Conservation (phyloP, 2,329 filamentous ascomycete species). For the Huntiella abstrusa region DNA sequence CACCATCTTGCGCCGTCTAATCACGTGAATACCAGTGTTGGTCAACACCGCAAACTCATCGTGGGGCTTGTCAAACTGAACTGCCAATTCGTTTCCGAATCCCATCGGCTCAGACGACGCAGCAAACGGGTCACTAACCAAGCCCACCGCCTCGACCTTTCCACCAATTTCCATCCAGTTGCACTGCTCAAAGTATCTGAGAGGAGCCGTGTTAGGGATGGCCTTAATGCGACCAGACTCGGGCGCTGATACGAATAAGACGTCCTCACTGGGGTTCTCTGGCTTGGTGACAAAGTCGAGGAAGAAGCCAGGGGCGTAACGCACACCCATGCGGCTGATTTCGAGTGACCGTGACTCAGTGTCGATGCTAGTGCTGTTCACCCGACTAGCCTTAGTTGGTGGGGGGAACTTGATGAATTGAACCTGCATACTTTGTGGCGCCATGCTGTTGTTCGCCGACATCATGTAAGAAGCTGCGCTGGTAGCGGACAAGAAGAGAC, state of each 20-base stretch:
- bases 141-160: slow-evolving; percentile 57
- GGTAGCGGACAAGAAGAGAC: slow-evolving; percentile 81
- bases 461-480: slow-evolving; percentile 51
- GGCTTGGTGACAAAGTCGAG: slow-evolving; percentile 59
- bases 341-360: slow-evolving; percentile 30
- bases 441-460: slow-evolving; percentile 38
- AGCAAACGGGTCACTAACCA: slow-evolving; percentile 54
- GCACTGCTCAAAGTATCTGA: slow-evolving; percentile 58
- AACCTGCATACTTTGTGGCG: slow-evolving; percentile 92
- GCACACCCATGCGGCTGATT: slow-evolving; percentile 31
- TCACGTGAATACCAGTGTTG: slow-evolving; percentile 72
- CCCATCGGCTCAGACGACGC: slow-evolving; percentile 50
- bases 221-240: slow-evolving; percentile 71
- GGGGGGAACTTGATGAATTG: slow-evolving; percentile 92
- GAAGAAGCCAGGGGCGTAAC: slow-evolving; percentile 79
- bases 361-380: slow-evolving; percentile 23
- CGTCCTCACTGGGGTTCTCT: slow-evolving; percentile 39
- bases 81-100: slow-evolving; percentile 86
- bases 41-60: slow-evolving; percentile 83
- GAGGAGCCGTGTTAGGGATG: slow-evolving; percentile 30
- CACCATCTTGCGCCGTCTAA: slow-evolving; percentile 67
- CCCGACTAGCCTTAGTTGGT: slow-evolving; percentile 19
- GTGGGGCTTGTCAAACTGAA: slow-evolving; percentile 75
- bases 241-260: slow-evolving; percentile 68
- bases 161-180: slow-evolving; percentile 61